Evolutionary conservation across 768 basidiomycete species (phyloP), one percentile per base, ranked within the genome.

Genomic region (Lentinula detonsa): DNA sequence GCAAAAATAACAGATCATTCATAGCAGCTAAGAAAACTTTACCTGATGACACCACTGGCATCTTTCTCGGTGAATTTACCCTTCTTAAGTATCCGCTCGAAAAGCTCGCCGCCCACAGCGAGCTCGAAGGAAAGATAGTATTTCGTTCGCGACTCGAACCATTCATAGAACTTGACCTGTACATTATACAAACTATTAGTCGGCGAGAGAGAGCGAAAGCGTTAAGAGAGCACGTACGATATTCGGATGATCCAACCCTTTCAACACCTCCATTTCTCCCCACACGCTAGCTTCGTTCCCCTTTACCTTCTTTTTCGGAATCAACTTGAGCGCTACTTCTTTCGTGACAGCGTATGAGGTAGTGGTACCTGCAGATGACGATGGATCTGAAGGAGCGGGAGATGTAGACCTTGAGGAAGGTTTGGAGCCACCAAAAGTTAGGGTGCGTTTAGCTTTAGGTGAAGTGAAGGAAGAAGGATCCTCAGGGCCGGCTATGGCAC

Each of bases 121-220:
- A 98, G 88, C 72, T 98, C 93, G 68, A 97, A 97, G 0, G 90
- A 83, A n/a, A 98, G 85, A 70, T 95, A 98, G 72, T 93, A 98
- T 75, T 97, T 98, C 15, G 87, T 82, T 64, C 94, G 80, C 8
- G 91, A 93, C 69, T 98, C 97, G 71, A 98, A 98, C 86, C 90
- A 93, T 71, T 97, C 95, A 72, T 89, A 95, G 68, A 97, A 94
- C 70, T 95, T 96, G 60, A 97, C 93, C 93, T 94, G 9, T 33
- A 31, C 4, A 45, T 15, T 18, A 18, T n/a, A 50, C 6, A 13
- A 42, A 23, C 5, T 28, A 6, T 9, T 5, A 15, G 7, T 16
- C 5, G n/a, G 13, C 28, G 11, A 7, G 7, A 13, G 37, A 59
- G 35, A 18, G 5, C 16, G 9, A 37, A 11, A 6, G 18, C 37